These are phyloP conservation scores for Phanerochaete sordida DNA, from an alignment of 768 basidiomycete genomes.

Conservation along the genomic window DNA sequence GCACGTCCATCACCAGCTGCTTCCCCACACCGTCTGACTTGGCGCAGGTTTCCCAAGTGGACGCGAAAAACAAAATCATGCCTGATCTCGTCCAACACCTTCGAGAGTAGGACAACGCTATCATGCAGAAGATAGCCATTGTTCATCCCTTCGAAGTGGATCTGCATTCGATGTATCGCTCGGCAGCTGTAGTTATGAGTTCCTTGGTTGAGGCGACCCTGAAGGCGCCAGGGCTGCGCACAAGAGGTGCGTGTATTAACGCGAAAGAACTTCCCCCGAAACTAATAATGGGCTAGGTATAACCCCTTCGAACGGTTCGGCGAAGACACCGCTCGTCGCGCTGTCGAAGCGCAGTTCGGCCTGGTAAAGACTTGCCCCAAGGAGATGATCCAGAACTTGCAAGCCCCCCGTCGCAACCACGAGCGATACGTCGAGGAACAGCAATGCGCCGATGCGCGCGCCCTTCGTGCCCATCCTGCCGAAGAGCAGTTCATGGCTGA, in stretches of 20 bases:
- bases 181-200: conserved; percentile 21
- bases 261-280: background rate
- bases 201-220: conserved; percentile 25
- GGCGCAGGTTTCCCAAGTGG: conserved; percentile 26
- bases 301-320: conserved; percentile 25
- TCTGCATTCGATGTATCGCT: conserved; percentile 25
- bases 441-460: background rate
- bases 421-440: conserved; percentile 20
- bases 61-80: conserved; percentile 30
- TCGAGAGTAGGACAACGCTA: conserved; percentile 16
- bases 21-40: too few relatives aligned
- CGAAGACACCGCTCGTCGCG: conserved; percentile 21
- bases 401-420: conserved; percentile 17
- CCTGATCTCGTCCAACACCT: conserved; percentile 23
- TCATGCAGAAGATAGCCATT: conserved; percentile 12
- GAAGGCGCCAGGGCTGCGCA: conserved; percentile 21
- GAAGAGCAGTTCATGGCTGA: conserved; percentile 28
- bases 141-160: conserved; percentile 27
- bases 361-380: conserved; percentile 23
- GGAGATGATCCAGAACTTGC: conserved; percentile 24
- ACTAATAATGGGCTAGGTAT: conserved; percentile 11
- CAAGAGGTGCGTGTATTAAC: conserved; percentile 11
- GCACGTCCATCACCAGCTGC: too few relatives aligned
- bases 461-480: conserved; percentile 10
- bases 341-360: conserved; percentile 21